These are phyloP conservation scores for Aspergillus spinulosporus DNA, from an alignment of 2,329 filamentous ascomycete species.

Conservation along the genomic window DNA sequence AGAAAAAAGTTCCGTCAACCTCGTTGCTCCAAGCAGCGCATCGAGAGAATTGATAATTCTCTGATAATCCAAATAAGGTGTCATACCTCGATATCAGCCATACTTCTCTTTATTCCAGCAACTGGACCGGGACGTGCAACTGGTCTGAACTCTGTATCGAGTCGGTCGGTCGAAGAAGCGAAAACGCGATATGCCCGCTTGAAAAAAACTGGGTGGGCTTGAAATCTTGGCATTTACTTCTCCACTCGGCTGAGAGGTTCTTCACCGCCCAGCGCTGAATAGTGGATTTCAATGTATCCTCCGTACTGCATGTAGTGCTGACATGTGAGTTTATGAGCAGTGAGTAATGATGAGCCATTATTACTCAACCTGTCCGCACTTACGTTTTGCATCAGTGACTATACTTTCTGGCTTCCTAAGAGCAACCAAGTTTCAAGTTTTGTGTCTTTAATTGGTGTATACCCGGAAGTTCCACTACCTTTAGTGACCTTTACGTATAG, in stretches of 20 bases:
- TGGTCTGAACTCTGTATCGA: conserved; percentile 12
- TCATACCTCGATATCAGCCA: conserved; percentile 45
- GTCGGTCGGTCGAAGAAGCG: conserved; percentile 19
- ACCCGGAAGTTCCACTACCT: too few relatives aligned
- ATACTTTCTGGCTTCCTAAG: too few relatives aligned
- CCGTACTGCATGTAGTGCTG: not conserved
- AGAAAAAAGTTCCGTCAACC: conserved; percentile 29
- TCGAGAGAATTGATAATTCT: conserved; percentile 6
- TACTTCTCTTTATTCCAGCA: conserved; percentile 20
- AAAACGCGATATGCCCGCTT: conserved; percentile 29
- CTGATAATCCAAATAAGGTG: conserved; percentile 3
- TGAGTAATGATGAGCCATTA: conserved; percentile 1
- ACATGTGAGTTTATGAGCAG: not conserved
- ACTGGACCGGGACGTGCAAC: conserved; percentile 16
- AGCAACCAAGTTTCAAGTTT: too few relatives aligned
- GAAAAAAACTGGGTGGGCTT: conserved; percentile 41
- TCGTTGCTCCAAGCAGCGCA: conserved; percentile 16
- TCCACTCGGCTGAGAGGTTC: conserved; percentile 31
- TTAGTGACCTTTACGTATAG: too few relatives aligned
- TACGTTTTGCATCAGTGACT: too few relatives aligned
- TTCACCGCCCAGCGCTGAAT: conserved; percentile 20
- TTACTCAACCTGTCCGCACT: too few relatives aligned
- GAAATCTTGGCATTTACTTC: conserved; percentile 41
- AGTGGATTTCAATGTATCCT: not conserved
- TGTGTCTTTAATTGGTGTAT: too few relatives aligned